Conservation (phyloP, 306 rosid species). For the Pterocarpus macrocarpus region DNA sequence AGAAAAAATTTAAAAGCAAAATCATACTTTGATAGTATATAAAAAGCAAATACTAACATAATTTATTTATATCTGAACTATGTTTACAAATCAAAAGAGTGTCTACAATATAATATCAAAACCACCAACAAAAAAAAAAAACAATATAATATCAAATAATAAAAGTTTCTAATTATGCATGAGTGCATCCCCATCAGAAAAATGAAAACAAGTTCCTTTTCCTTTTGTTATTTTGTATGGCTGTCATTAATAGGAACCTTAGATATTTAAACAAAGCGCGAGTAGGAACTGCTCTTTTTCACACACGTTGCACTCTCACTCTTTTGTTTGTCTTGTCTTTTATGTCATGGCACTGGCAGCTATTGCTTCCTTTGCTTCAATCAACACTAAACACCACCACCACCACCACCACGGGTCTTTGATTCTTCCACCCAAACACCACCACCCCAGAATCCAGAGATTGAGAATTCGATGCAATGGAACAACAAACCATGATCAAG, state of each 20-base stretch:
- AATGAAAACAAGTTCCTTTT: neutral
- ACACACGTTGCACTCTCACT: neutral
- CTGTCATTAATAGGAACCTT: constrained; percentile 13
- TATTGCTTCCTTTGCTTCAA: constrained; percentile 53
- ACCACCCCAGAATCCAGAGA: constrained; percentile 31
- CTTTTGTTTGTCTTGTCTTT: neutral
- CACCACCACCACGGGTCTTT: constrained; percentile 29
- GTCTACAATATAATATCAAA: neutral
- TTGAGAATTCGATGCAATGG: constrained; percentile 66
- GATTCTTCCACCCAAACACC: constrained; percentile 49
- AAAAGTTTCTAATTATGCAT: too few relatives aligned
- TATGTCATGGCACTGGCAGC: constrained; percentile 55
- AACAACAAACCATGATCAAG: constrained; percentile 48
- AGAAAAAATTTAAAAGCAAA: too few relatives aligned
- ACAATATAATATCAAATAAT: neutral
- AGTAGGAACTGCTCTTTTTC: neutral
- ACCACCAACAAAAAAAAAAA: too few relatives aligned
- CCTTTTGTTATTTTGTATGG: constrained; percentile 46
- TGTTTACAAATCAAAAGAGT: neutral
- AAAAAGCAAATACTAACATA: too few relatives aligned
- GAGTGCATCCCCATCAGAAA: constrained; percentile 5
- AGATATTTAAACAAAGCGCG: constrained; percentile 46
- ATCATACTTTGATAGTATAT: neutral
- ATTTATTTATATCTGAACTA: neutral
- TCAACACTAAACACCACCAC: constrained; percentile 6